Percentiles rank a stretch among this genome's conserved stretches.
Evolutionary conservation across 768 basidiomycete species (phyloP).

Genomic region (Leucocoprinus leucothites): DNA sequence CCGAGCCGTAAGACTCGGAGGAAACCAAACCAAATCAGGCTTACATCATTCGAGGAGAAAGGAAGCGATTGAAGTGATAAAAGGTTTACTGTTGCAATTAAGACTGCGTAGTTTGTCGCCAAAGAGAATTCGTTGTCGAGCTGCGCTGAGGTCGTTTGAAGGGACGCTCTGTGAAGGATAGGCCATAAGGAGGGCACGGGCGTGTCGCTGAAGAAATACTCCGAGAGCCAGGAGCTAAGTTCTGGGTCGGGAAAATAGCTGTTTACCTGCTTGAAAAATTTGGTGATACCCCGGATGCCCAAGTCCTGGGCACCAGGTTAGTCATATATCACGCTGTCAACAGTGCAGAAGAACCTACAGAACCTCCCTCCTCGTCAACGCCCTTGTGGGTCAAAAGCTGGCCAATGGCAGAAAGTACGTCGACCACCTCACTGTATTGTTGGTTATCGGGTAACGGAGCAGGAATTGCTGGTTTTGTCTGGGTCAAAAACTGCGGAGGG

Average conservation of each 20-base stretch:
- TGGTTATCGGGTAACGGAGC: background rate
- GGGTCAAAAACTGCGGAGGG: background rate
- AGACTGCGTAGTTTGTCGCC: constrained; percentile 12
- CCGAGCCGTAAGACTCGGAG: background rate
- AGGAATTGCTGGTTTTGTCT: background rate
- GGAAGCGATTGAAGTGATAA: constrained; percentile 19
- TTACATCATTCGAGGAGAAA: constrained; percentile 13
- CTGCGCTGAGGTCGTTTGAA: constrained; percentile 11
- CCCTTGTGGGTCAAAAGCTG: background rate
- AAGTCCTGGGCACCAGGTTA: background rate
- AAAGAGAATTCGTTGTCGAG: background rate
- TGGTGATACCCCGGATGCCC: background rate
- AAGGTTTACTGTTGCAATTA: constrained; percentile 16
- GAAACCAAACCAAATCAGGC: background rate
- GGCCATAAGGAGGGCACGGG: constrained; percentile 17
- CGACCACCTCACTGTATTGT: background rate
- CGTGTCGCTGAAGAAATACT: constrained; percentile 17
- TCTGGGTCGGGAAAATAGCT: constrained; percentile 16
- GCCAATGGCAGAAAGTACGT: background rate
- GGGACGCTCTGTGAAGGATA: constrained; percentile 15
- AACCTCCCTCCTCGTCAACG: background rate
- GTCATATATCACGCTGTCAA: background rate
- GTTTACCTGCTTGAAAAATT: constrained; percentile 10
- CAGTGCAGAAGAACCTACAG: background rate
- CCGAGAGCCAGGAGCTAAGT: constrained; percentile 14